Conservation (phyloP, 768 basidiomycete genomes). For the Mrakia gelida region DNA sequence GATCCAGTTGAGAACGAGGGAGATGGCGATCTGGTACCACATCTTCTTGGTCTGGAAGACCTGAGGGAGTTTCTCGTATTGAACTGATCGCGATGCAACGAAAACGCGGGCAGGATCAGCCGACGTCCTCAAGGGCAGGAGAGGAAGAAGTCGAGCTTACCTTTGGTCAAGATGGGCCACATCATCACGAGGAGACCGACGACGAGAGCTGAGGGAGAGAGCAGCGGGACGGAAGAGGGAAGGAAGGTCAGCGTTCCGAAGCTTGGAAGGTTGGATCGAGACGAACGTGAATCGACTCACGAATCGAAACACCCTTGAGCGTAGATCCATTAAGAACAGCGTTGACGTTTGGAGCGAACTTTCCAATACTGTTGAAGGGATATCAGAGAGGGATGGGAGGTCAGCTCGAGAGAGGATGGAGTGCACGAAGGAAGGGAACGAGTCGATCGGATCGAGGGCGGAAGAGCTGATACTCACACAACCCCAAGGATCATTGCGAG, state of each 20-base stretch:
- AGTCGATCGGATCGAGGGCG: neutral
- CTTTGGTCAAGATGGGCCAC: constrained; percentile 63
- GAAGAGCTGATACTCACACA: constrained; percentile 45
- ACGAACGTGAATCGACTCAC: constrained; percentile 51
- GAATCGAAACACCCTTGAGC: constrained; percentile 68
- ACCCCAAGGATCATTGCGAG: constrained; percentile 71
- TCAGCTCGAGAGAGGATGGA: neutral
- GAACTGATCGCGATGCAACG: constrained; percentile 40
- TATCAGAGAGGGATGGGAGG: neutral
- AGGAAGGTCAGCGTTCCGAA: neutral
- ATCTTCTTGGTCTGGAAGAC: constrained; percentile 55
- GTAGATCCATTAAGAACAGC: constrained; percentile 53
- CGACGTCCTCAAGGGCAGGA: no score
- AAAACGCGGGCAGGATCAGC: no score
- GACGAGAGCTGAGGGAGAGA: constrained; percentile 58
- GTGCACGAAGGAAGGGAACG: no score
- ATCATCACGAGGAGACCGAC: constrained; percentile 81
- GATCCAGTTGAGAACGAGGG: constrained; percentile 72
- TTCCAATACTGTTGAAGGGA: constrained; percentile 3
- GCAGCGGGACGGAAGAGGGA: no score
- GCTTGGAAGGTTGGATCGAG: neutral
- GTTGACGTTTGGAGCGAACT: constrained; percentile 32
- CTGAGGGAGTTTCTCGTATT: constrained; percentile 59
- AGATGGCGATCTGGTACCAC: constrained; percentile 66
- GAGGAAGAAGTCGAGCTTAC: no score